These are phyloP conservation scores for Saksenaea vasiformis DNA, from an alignment of 371 early-diverging fungal species.

Conservation along the genomic window DNA sequence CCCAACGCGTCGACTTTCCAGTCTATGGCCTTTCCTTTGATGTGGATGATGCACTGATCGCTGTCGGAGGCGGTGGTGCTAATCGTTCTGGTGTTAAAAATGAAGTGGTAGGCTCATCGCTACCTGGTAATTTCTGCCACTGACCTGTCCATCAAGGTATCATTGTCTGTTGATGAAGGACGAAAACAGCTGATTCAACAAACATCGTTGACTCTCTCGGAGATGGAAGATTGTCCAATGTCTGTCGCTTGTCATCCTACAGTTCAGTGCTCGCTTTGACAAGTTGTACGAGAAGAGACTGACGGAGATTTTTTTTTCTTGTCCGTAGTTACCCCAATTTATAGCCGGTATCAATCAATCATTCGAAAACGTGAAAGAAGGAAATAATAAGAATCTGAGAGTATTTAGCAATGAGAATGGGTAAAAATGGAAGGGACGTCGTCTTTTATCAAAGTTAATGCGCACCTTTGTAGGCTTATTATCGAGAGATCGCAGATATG, in stretches of 20 bases:
- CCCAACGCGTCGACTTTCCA: constrained; percentile 37
- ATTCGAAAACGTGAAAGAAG: constrained; percentile 44
- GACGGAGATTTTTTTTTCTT: not conserved
- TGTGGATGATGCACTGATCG: constrained; percentile 48
- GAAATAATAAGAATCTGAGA: constrained; percentile 57
- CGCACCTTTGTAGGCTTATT: constrained; percentile 4
- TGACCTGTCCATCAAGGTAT: constrained; percentile 11
- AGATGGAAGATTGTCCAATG: constrained; percentile 68
- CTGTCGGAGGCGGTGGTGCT: constrained; percentile 69
- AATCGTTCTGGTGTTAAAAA: constrained; percentile 64
- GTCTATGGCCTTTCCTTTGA: constrained; percentile 62
- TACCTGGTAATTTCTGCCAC: not conserved
- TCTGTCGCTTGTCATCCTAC: constrained; percentile 63
- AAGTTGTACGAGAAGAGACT: constrained; percentile 7
- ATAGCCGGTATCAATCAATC: constrained; percentile 60
- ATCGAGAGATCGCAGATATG: constrained; percentile 1
- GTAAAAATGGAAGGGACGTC: constrained; percentile 9
- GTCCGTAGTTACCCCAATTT: constrained; percentile 30
- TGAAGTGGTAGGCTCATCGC: constrained; percentile 49
- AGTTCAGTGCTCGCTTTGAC: constrained; percentile 30
- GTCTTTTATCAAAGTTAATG: not conserved
- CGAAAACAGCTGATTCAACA: constrained; percentile 2
- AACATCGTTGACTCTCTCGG: constrained; percentile 21
- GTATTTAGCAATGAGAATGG: constrained; percentile 49
- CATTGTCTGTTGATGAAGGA: constrained; percentile 15